Conservation (phyloP, 495 filamentous ascomycete species). For the Penicillium fimorum region DNA sequence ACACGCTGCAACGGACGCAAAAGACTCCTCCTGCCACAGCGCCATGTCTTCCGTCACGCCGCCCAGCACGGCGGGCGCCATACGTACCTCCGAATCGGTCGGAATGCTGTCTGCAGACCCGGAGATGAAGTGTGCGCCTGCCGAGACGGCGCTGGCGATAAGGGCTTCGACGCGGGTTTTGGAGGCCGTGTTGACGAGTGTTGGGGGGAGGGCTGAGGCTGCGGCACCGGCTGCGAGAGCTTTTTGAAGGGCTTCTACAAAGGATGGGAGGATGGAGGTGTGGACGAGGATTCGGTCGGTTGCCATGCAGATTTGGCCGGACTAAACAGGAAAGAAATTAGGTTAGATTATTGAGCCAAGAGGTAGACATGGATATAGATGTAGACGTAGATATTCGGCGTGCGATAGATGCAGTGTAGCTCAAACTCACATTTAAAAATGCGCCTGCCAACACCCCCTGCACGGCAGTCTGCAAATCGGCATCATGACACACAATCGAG, state of each 20-base stretch:
- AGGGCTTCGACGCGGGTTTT: constrained; percentile 65
- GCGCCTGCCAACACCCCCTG: constrained; percentile 48
- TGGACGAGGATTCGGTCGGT: constrained; percentile 86
- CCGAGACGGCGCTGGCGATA: constrained; percentile 56
- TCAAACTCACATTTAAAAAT: constrained; percentile 46
- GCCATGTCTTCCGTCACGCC: constrained; percentile 72
- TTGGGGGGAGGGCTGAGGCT: constrained; percentile 46
- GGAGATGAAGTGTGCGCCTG: constrained; percentile 64
- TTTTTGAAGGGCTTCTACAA: constrained; percentile 45
- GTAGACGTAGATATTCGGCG: not conserved
- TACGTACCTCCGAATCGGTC: constrained; percentile 51
- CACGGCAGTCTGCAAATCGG: constrained; percentile 53
- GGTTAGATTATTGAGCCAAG: not conserved
- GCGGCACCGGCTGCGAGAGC: constrained; percentile 49
- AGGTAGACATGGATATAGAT: not conserved
- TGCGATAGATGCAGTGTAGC: not conserved
- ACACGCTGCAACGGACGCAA: constrained; percentile 66
- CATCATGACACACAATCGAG: constrained; percentile 57
- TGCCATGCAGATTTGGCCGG: constrained; percentile 87
- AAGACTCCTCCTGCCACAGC: constrained; percentile 74
- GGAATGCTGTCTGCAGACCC: constrained; percentile 39
- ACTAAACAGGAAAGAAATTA: constrained; percentile 27
- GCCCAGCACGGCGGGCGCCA: constrained; percentile 68
- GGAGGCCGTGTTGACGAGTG: constrained; percentile 59
- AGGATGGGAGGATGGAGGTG: constrained; percentile 59